These are phyloP conservation scores for Dipteronia sinensis DNA, from an alignment of 345 rosid genomes.

Conservation along the genomic window DNA sequence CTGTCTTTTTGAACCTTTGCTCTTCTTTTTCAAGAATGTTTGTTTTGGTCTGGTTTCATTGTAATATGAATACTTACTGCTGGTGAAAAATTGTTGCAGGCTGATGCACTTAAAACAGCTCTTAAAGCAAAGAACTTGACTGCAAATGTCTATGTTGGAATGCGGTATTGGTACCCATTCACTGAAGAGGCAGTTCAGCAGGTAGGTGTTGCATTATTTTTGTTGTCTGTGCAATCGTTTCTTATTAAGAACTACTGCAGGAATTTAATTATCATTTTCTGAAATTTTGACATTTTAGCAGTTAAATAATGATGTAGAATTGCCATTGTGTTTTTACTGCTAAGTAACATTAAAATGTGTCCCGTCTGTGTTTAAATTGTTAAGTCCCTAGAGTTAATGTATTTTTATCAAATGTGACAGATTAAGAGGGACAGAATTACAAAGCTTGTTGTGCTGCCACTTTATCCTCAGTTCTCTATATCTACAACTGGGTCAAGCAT, in stretches of 20 bases:
- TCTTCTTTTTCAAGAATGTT: not conserved
- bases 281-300: not conserved
- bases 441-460: slow-evolving; percentile 89
- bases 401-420: slow-evolving; percentile 34
- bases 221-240: not conserved
- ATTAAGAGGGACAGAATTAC: slow-evolving; percentile 79
- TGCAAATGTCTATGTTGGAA: slow-evolving; percentile 76
- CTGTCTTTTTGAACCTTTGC: not conserved
- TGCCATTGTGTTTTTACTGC: not conserved
- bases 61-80: not conserved
- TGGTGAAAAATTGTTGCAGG: slow-evolving; percentile 42
- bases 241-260: not conserved
- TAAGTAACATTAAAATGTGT: not conserved
- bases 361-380: not conserved
- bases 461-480: slow-evolving; percentile 95
- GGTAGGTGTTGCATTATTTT: slow-evolving; percentile 36
- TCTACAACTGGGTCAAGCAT: slow-evolving; percentile 96
- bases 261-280: not conserved
- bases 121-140: slow-evolving; percentile 61
- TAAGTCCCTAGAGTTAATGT: slow-evolving; percentile 1
- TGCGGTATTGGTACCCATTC: slow-evolving; percentile 94
- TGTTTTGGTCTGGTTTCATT: not conserved
- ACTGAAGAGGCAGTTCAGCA: slow-evolving; percentile 90
- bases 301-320: not conserved
- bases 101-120: slow-evolving; percentile 64